A percentile compares a stretch with the other conserved stretches of the same genome.
These are phyloP conservation scores for Bipolaris sorokiniana DNA, from an alignment of 2,329 filamentous ascomycete genomes.

Conservation along the genomic window DNA sequence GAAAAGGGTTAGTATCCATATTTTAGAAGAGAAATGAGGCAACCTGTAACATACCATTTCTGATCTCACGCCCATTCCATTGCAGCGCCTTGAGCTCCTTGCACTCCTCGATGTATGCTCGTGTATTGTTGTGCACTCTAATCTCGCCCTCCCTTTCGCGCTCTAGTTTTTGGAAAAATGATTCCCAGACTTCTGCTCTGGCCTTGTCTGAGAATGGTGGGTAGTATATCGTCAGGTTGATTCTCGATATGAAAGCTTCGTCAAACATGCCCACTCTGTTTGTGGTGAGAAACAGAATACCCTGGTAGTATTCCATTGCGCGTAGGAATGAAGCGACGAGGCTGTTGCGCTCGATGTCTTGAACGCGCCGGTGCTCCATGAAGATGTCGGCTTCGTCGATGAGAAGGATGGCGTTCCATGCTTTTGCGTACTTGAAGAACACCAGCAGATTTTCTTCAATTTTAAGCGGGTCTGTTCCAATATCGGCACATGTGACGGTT, in stretches of 20 bases:
- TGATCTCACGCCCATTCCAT: conserved; percentile 41
- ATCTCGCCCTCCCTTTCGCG: conserved; percentile 17
- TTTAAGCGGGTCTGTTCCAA: conserved; percentile 20
- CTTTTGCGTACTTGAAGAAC: conserved; percentile 24
- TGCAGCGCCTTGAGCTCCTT: conserved; percentile 20
- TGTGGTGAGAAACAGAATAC: conserved; percentile 48
- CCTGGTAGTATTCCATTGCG: conserved; percentile 48
- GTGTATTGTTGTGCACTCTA: conserved; percentile 11
- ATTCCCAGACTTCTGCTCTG: conserved; percentile 25
- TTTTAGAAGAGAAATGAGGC: neutral
- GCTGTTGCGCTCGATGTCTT: conserved; percentile 41
- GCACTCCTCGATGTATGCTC: conserved; percentile 16
- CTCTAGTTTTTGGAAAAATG: conserved; percentile 19
- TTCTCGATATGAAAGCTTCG: conserved; percentile 83
- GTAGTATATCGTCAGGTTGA: conserved; percentile 81
- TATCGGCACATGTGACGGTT: conserved; percentile 22
- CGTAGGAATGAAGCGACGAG: conserved; percentile 47
- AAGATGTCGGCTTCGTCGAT: conserved; percentile 49
- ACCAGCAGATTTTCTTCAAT: conserved; percentile 22
- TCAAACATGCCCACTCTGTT: conserved; percentile 67
- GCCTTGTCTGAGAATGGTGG: conserved; percentile 13
- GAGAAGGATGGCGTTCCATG: conserved; percentile 30
- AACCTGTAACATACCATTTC: conserved; percentile 26
- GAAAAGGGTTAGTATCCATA: neutral
- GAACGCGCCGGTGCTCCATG: conserved; percentile 40